phyloP scores from a whole-genome alignment of 2,329 filamentous ascomycete species.

The Fusarium succisae region DNA sequence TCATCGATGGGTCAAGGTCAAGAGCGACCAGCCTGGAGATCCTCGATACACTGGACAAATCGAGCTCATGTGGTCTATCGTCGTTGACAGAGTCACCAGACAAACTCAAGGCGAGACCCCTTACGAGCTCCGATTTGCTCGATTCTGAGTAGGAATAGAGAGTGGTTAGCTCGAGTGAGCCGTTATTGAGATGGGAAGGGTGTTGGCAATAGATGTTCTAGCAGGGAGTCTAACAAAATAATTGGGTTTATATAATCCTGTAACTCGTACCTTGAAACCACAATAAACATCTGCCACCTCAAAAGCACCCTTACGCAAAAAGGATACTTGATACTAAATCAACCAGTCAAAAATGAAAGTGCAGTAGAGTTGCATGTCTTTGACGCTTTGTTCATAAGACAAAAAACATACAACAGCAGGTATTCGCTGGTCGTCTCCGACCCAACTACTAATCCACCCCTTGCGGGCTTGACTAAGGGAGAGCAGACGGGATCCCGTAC shows the following conservation, averaged over 20 bases:
- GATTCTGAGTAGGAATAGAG: background rate
- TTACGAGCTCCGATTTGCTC: background rate
- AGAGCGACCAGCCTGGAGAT: background rate
- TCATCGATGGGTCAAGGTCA: background rate
- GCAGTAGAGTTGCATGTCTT: background rate
- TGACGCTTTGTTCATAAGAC: too few species aligned
- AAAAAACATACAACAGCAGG: conserved; percentile 14
- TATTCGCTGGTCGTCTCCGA: conserved; percentile 8
- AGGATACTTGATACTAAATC: fast-evolving
- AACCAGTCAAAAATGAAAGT: background rate
- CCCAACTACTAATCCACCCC: conserved; percentile 8
- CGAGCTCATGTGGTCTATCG: background rate
- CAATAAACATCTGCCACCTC: background rate
- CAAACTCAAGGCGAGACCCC: background rate
- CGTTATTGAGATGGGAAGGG: background rate
- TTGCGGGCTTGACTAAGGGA: conserved; percentile 5
- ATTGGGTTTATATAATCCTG: background rate
- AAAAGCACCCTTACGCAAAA: fast-evolving
- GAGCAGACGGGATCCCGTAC: conserved; percentile 7
- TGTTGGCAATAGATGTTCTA: background rate
- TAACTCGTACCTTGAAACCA: too few species aligned
- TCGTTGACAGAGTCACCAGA: background rate
- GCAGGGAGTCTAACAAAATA: background rate
- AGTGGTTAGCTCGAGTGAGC: background rate
- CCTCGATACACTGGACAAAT: background rate